These are phyloP conservation scores for Gyromitra esculenta DNA, from an alignment of 2,329 filamentous ascomycete genomes.

Conservation along the genomic window DNA sequence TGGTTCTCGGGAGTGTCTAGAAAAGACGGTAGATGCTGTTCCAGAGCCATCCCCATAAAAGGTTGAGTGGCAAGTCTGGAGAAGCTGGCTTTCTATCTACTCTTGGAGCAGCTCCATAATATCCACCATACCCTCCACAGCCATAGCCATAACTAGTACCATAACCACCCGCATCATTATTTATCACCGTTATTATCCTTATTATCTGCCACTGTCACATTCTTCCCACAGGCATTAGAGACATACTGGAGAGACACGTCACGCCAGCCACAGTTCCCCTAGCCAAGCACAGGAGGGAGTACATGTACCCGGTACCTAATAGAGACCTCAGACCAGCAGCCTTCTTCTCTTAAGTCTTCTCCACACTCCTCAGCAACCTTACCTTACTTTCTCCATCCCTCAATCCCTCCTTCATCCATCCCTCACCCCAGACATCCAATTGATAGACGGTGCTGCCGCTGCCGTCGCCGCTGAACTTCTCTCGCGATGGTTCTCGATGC, in stretches of 20 bases:
- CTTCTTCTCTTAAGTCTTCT: constrained; percentile 18
- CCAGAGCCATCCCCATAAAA: constrained; percentile 6
- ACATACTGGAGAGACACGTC: constrained; percentile 40
- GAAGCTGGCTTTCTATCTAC: not conserved
- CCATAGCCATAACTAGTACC: not conserved
- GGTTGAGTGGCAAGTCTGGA: not conserved
- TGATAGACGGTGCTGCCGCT: constrained; percentile 20
- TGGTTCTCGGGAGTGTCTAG: constrained; percentile 22
- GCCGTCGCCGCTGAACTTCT: constrained; percentile 9
- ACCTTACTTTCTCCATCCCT: not conserved
- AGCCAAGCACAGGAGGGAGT: constrained; percentile 14
- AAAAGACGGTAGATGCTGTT: constrained; percentile 12
- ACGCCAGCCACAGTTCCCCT: constrained; percentile 40
- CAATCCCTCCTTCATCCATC: not conserved
- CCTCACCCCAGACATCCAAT: constrained; percentile 9
- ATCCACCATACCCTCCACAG: not conserved
- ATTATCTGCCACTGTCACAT: constrained; percentile 24
- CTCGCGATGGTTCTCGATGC: constrained; percentile 40
- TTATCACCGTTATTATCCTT: not conserved
- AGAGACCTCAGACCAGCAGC: not conserved
- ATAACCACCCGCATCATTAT: not conserved
- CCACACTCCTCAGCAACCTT: not conserved
- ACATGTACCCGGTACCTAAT: not conserved
- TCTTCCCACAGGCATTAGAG: not conserved
- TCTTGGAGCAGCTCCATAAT: not conserved